Conservation (phyloP, 2,329 filamentous ascomycete species). For the Didymella segeticola region DNA sequence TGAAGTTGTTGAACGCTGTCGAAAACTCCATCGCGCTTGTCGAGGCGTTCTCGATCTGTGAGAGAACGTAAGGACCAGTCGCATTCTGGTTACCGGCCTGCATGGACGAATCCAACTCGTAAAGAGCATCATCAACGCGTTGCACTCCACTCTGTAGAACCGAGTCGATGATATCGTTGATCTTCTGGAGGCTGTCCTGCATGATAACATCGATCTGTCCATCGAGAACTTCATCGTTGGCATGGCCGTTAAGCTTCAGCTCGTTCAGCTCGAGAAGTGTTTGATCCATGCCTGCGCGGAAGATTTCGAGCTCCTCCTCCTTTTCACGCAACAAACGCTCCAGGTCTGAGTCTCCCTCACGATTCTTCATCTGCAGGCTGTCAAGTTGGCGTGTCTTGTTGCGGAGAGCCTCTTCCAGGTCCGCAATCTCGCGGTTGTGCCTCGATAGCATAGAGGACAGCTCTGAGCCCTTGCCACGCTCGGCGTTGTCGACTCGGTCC, state of each 20-base stretch:
- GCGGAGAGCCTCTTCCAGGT: constrained; percentile 88
- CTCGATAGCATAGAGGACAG: constrained; percentile 92
- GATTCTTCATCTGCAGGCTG: constrained; percentile 77
- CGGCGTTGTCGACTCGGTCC: constrained; percentile 89
- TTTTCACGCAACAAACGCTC: constrained; percentile 88
- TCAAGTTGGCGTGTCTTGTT: constrained; percentile 89
- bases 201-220: constrained; percentile 91
- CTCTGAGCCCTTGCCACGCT: constrained; percentile 92
- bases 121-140: constrained; percentile 93
- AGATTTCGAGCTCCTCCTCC: constrained; percentile 96
- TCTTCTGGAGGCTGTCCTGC: constrained; percentile 85
- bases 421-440: constrained; percentile 96
- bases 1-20: constrained; percentile 97
- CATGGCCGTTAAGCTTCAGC: constrained; percentile 67
- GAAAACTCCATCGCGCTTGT: constrained; percentile 96
- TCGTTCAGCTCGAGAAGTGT: constrained; percentile 92
- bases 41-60: constrained; percentile 96
- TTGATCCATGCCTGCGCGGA: constrained; percentile 98
- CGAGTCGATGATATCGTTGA: constrained; percentile 97
- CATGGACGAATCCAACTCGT: constrained; percentile 97
- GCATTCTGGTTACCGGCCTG: constrained; percentile 98
- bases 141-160: constrained; percentile 92
- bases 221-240: constrained; percentile 81
- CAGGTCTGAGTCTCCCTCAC: constrained; percentile 83
- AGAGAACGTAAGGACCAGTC: constrained; percentile 90